phyloP scores from a whole-genome alignment of 2,329 filamentous ascomycete genomes.

The Sporothrix euskadiensis region DNA sequence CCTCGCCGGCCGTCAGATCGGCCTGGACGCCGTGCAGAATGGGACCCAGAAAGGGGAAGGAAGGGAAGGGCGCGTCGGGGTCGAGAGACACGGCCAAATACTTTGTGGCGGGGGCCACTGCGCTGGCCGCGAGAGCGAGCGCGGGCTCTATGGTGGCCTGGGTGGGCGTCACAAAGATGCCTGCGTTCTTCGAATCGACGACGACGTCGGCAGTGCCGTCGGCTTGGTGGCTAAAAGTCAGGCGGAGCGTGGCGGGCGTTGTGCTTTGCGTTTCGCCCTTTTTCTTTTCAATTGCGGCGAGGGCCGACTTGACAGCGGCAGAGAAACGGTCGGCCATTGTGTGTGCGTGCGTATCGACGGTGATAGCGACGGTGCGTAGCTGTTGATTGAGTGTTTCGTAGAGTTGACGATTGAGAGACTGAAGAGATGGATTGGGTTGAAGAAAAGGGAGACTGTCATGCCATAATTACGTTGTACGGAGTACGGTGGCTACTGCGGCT shows the following conservation, averaged over 20 bases:
- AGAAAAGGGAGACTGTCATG: too few species aligned
- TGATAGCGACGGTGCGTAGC: not conserved
- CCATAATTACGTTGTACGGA: too few species aligned
- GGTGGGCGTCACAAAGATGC: conserved; percentile 8
- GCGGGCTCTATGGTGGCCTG: conserved; percentile 9
- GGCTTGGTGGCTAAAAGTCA: conserved; percentile 11
- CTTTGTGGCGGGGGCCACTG: not conserved
- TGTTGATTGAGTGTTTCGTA: not conserved
- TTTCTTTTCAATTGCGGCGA: not conserved
- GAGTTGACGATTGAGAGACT: not conserved
- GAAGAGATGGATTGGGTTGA: not conserved
- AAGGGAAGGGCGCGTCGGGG: conserved; percentile 50
- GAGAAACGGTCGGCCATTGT: conserved; percentile 19
- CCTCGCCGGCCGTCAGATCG: conserved; percentile 36
- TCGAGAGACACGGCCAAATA: conserved; percentile 49
- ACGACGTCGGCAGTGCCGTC: not conserved
- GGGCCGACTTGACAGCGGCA: not conserved
- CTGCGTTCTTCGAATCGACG: conserved; percentile 1
- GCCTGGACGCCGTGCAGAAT: conserved; percentile 52
- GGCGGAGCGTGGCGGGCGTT: conserved; percentile 16
- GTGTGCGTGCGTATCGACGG: too few species aligned
- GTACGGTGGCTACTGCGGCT: too few species aligned
- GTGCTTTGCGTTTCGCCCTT: not conserved
- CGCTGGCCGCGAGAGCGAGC: not conserved
- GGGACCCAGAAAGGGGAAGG: conserved; percentile 46